Conservation (phyloP, 345 rosid genomes). For the Aegle marmelos region DNA sequence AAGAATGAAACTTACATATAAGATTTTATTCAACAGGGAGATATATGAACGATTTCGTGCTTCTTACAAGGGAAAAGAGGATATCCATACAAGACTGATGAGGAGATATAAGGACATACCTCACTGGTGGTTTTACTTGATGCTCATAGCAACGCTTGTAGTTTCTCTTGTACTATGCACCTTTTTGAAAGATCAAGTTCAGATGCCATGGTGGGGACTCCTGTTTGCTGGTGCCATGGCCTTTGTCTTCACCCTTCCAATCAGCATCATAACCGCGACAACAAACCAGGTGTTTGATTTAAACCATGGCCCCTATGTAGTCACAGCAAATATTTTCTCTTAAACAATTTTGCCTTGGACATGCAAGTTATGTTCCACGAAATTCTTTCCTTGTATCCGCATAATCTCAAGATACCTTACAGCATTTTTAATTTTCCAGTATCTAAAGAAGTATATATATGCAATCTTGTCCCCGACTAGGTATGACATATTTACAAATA, state of each 20-base stretch:
- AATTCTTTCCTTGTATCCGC: neutral
- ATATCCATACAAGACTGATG: constrained; percentile 81
- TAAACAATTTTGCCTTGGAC: neutral
- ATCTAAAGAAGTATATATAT: neutral
- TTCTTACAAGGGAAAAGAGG: constrained; percentile 67
- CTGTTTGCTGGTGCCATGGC: constrained; percentile 72
- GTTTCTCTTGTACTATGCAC: constrained; percentile 62
- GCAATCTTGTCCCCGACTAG: neutral
- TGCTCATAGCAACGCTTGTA: constrained; percentile 45
- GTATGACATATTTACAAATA: neutral
- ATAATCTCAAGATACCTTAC: neutral
- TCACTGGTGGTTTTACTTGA: constrained; percentile 72
- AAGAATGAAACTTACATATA: constrained; percentile 9
- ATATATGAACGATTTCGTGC: constrained; percentile 53
- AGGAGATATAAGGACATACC: constrained; percentile 80
- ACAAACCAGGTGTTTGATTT: constrained; percentile 66
- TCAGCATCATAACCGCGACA: constrained; percentile 85
- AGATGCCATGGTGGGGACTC: constrained; percentile 98
- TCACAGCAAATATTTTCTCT: neutral
- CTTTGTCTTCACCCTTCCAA: constrained; percentile 77
- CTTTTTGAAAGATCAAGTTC: constrained; percentile 69
- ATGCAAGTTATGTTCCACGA: neutral
- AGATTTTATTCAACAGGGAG: constrained; percentile 48
- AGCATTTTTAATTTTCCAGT: neutral
- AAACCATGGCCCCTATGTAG: neutral